phyloP scores from a whole-genome alignment of 179 eudicot genomes.

The Pouteria campechiana region DNA sequence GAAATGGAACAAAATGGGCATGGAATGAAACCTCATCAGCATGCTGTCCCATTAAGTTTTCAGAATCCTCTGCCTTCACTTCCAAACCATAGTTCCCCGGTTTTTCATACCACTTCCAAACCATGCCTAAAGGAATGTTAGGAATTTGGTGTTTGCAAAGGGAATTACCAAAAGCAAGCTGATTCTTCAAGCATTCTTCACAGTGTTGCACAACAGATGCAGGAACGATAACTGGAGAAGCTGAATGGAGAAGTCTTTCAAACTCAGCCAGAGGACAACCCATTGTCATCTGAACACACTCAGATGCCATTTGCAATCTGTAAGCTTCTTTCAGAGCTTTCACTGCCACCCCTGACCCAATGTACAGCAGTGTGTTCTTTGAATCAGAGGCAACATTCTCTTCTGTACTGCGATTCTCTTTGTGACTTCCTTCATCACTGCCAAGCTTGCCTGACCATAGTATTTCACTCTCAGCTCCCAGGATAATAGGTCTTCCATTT shows the following conservation, averaged over 20 bases:
- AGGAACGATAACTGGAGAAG: slow-evolving; percentile 26
- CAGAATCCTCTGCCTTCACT: slow-evolving; percentile 24
- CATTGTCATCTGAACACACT: slow-evolving; percentile 19
- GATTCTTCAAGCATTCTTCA: slow-evolving; percentile 9
- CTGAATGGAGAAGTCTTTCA: slow-evolving; percentile 29
- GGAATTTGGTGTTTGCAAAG: slow-evolving; percentile 22
- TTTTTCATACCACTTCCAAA: slow-evolving; percentile 54
- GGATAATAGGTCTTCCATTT: too few species aligned
- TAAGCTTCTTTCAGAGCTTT: slow-evolving; percentile 13
- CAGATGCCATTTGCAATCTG: slow-evolving; percentile 29
- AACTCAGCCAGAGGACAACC: slow-evolving; percentile 45
- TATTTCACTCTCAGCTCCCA: too few species aligned
- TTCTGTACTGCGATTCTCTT: too few species aligned
- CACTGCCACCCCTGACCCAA: slow-evolving; percentile 3
- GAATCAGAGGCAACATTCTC: background rate
- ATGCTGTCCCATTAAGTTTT: slow-evolving; percentile 13
- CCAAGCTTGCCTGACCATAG: background rate
- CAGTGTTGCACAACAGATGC: slow-evolving; percentile 2
- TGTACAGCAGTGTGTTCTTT: background rate
- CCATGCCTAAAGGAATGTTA: slow-evolving; percentile 19
- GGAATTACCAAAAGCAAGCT: slow-evolving; percentile 4
- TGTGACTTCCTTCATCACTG: background rate
- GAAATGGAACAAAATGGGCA: slow-evolving; percentile 46
- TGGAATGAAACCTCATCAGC: slow-evolving; percentile 22
- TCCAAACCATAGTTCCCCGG: slow-evolving; percentile 48